Percentiles rank a stretch among this genome's conserved stretches.
Conservation (phyloP, 495 filamentous ascomycete genomes). For the Jackrogersella minutella region DNA sequence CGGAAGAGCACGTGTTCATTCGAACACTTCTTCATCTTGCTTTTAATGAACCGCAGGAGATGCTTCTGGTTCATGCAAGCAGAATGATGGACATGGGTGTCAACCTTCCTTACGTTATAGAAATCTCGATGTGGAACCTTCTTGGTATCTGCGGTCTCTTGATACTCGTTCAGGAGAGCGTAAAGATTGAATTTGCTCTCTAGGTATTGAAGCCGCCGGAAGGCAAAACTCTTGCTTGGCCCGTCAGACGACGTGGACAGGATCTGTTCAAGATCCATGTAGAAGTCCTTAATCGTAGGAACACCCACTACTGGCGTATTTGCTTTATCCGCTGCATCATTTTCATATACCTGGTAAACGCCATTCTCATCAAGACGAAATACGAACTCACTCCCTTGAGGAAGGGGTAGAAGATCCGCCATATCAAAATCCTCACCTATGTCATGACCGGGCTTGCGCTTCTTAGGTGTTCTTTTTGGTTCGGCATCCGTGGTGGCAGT, state of each 20-base stretch:
- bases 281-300: slow-evolving; percentile 90
- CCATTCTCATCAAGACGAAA: slow-evolving; percentile 83
- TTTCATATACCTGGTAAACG: slow-evolving; percentile 90
- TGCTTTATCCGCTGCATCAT: slow-evolving; percentile 63
- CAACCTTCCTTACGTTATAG: slow-evolving; percentile 98
- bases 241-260: slow-evolving; percentile 89
- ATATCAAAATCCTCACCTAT: slow-evolving; percentile 93
- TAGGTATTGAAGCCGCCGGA: slow-evolving; percentile 89
- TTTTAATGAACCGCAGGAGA: slow-evolving; percentile 96
- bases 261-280: slow-evolving; percentile 90
- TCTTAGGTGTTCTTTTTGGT: slow-evolving; percentile 54
- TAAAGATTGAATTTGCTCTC: slow-evolving; percentile 98
- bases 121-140: slow-evolving; percentile 97
- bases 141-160: slow-evolving; percentile 97
- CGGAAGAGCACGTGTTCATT: slow-evolving; percentile 93
- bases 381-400: slow-evolving; percentile 70
- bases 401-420: slow-evolving; percentile 75
- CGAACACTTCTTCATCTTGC: slow-evolving; percentile 97
- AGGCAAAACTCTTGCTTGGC: slow-evolving; percentile 96
- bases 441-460: slow-evolving; percentile 86
- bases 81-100: slow-evolving; percentile 98
- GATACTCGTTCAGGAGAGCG: slow-evolving; percentile 89
- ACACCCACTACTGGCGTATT: slow-evolving; percentile 77
- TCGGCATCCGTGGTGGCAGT: slow-evolving; percentile 28
- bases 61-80: slow-evolving; percentile 99